Evolutionary conservation across 306 rosid species (phyloP).

Genomic region (Malus orientalis): DNA sequence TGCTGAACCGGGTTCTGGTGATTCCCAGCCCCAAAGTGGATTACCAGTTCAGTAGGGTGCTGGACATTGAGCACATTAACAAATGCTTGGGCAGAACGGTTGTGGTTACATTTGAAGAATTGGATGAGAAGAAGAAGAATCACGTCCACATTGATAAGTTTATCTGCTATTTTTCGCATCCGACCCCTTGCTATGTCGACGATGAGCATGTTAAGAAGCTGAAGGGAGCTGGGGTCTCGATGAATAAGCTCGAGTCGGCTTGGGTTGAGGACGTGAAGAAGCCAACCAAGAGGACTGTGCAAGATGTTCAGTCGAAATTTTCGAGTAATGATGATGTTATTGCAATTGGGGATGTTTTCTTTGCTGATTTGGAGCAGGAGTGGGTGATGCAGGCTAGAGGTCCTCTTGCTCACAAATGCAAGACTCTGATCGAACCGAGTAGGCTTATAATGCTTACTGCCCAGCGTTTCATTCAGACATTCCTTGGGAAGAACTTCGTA

Average conservation of each 20-base stretch:
- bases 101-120: conserved; percentile 67
- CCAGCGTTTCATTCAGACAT: conserved; percentile 92
- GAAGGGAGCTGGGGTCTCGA: conserved; percentile 53
- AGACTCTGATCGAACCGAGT: conserved; percentile 74
- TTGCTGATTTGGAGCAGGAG: conserved; percentile 64
- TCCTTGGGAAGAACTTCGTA: conserved; percentile 70
- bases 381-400: conserved; percentile 97
- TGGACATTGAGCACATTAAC: conserved; percentile 74
- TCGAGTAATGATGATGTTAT: conserved; percentile 57
- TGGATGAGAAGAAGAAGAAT: conserved; percentile 51
- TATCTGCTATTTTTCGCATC: conserved; percentile 65
- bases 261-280: conserved; percentile 70
- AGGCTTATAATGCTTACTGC: conserved; percentile 76
- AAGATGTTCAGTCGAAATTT: conserved; percentile 66
- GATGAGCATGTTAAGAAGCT: conserved; percentile 63
- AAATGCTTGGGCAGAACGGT: conserved; percentile 78
- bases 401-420: conserved; percentile 83
- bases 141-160: conserved; percentile 65
- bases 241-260: conserved; percentile 49
- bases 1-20: conserved; percentile 66
- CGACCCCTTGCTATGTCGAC: conserved; percentile 69
- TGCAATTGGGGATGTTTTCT: conserved; percentile 92
- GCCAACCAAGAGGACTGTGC: conserved; percentile 57
- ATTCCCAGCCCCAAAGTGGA: conserved; percentile 83
- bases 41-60: conserved; percentile 56